Base-by-base conservation (phyloP, 306 rosid genomes). In the Cicer yamashitae region DNA sequence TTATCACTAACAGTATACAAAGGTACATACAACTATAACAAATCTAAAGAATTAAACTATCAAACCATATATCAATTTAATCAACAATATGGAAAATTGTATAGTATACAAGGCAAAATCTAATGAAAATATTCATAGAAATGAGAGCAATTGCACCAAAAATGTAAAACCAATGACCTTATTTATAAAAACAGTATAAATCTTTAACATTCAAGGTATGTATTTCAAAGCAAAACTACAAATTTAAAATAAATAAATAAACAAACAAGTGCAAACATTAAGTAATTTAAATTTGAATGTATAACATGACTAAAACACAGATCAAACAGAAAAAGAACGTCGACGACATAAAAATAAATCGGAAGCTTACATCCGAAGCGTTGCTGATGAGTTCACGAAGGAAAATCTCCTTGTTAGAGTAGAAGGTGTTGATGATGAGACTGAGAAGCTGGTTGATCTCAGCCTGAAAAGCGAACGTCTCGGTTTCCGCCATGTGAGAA, bases 381-480 rank as follows among this genome's bases (percentile, higher is more conserved):
- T 93, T 93, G 67, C 97, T 93, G 76, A 93, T 88, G 51, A 93
- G 80, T 79, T 93, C 98, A 15, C 98, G 93, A 61, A 93, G 98
- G 62, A 93, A 93, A 78, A 93, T 93, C 91, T 93, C 98, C 92
- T 93, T 93, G 85, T 93, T 93, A 84, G 96, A 91, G 89, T 93
- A 93, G 84, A 93, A 93, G 15, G 98, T 93, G 81, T 93, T 93
- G 92, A 93, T 93, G 85, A 93, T 91, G 44, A 93, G 84, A 58
- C 98, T 93, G 75, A 93, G 91, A 25, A 93, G 92, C 91, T 93
- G 98, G 89, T 93, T 93, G 75, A 93, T 93, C 91, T 93, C 98
- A 34, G 98, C 98, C 88, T 93, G 98, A 63, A 93, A 93, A 14
- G 98, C 93, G 20, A 93, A 93, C 58, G 97, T 93, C 79, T 93